Percentiles rank a stretch among this genome's conserved stretches.
Conservation (phyloP, 495 filamentous ascomycete species). For the Penicillium psychrofluorescens region DNA sequence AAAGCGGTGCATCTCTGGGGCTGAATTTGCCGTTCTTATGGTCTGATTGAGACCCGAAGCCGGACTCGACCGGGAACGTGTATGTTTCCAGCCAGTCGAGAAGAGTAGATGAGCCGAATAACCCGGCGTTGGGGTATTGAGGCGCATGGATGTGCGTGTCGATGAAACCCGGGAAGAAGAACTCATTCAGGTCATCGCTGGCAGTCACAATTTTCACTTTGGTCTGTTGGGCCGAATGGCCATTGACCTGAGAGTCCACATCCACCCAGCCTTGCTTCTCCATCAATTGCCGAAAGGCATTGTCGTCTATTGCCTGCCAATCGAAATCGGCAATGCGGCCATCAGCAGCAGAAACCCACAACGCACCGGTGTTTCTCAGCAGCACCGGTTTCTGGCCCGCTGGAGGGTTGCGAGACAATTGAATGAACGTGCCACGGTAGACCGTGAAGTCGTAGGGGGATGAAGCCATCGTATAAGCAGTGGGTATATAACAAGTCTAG, state of each 20-base stretch:
- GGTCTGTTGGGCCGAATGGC: neutral
- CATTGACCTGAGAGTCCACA: conserved; percentile 1
- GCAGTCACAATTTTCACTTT: conserved; percentile 15
- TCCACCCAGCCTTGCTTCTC: conserved; percentile 35
- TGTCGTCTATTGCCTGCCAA: conserved; percentile 21
- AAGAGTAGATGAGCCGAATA: conserved; percentile 84
- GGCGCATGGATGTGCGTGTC: conserved; percentile 92
- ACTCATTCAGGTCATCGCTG: conserved; percentile 38
- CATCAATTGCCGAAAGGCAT: conserved; percentile 26
- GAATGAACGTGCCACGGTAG: conserved; percentile 38
- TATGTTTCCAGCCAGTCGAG: conserved; percentile 85
- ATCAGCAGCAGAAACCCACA: conserved; percentile 52
- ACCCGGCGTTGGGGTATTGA: conserved; percentile 84
- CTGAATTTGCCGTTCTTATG: neutral
- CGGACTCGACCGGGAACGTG: conserved; percentile 87
- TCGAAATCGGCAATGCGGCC: conserved; percentile 50
- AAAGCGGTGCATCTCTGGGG: conserved; percentile 15
- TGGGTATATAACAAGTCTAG: neutral
- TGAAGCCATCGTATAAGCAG: neutral
- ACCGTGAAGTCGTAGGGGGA: conserved; percentile 11
- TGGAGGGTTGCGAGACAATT: conserved; percentile 2
- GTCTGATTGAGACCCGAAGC: conserved; percentile 34
- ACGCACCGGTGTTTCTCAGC: conserved; percentile 40
- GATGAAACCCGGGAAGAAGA: conserved; percentile 91
- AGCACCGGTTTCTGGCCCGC: conserved; percentile 11